Base-by-base conservation (phyloP, 2,329 filamentous ascomycete genomes). In the Dissoconium aciculare region DNA sequence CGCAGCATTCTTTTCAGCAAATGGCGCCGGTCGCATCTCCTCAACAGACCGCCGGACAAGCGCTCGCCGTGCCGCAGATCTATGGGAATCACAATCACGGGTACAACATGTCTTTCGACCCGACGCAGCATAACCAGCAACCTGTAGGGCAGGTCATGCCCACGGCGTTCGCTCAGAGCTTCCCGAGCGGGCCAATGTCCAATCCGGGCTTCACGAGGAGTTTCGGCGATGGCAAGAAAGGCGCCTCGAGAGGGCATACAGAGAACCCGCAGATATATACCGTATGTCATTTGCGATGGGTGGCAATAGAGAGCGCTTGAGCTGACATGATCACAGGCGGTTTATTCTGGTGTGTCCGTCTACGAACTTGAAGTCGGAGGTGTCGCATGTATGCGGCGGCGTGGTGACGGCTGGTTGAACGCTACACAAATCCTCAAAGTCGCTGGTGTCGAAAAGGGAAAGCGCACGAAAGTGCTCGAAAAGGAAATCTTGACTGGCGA, bases 311-410 rank as follows among this genome's bases (percentile, higher is more conserved):
- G 5, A 23, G 26, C 11, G 25, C 17, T n/a, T 32, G 26, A 36
- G 34, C 37, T 40, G 16, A 38, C 17, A 26, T 26, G 17, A 15
- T n/a, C 17, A 17, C 38, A 72, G 74, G 87, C 87, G 37, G 80
- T 91, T 24, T 95, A 95, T 56, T 95, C 87, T 5, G 84, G 85
- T 43, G 83, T 95, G 27, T 78, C 87, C 38, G 89, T 98, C 11
- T 98, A 95, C 62, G 89, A 98, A 58, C 94, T 95, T 84, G 85
- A 94, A 55, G 80, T 95, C 38, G 91, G 93, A 53, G 73, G 72
- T 27, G 67, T 98, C 42, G 83, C 84, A 14, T 85, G 95, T 30
- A 98, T 98, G 89, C 82, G 89, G 54, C 77, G 89, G 35, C 78
- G 89, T 41, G 78, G 80, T 44, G 89, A 98, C 56, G 87, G 83